Evolutionary conservation across 805 yeast genomes (phyloP), one percentile per base, ranked within the genome.

Genomic region (Huiozyma naganishii): DNA sequence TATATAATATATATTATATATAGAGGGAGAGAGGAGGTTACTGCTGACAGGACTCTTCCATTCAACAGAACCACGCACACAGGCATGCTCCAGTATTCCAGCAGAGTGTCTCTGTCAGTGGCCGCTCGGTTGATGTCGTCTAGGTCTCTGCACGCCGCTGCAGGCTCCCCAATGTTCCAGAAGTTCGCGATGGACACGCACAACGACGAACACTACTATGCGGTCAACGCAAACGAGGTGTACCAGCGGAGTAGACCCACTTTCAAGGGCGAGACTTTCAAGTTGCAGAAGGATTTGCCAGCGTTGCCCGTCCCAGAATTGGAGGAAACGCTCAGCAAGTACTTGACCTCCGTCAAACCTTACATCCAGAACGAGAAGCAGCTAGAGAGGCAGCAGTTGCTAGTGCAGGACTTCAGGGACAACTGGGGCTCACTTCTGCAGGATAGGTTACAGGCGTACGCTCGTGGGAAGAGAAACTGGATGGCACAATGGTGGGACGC

Each of bases 401-500:
- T 77, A 8, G 83, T 88, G 41, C 70, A 77, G 41, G 84, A 81
- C 46, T 88, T 90, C 53, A 65, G 76, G 28, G 76, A 78, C 33
- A 87, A 86, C 6, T 68, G 69, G 38, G 87, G 92, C 12, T 78
- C 77, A 43, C 66, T 61, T 30, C 73, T 90, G 48, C 97, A 90
- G 60, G 51, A 69, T 45, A 73, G 89, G 47, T 72, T 90, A 42
- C 57, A 63, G 33, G 67, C 71, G 27, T 76, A 77, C 52, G 80
- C 90, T 29, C 53, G 65, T 29, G 66, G 57, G 43, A 69, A 66
- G 45, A 80, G 87, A 59, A 90, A 90, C 64, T 90, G 98, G 98
- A 72, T 90, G 55, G 76, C 83, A 39, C 81, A 77, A 47, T 87
- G 82, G 73, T 90, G 98, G 98, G 95, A 90, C 63, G 83, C 84